These are phyloP conservation scores for Tetrapisispora taiwanensis DNA, from an alignment of 805 yeast species.

Conservation along the genomic window DNA sequence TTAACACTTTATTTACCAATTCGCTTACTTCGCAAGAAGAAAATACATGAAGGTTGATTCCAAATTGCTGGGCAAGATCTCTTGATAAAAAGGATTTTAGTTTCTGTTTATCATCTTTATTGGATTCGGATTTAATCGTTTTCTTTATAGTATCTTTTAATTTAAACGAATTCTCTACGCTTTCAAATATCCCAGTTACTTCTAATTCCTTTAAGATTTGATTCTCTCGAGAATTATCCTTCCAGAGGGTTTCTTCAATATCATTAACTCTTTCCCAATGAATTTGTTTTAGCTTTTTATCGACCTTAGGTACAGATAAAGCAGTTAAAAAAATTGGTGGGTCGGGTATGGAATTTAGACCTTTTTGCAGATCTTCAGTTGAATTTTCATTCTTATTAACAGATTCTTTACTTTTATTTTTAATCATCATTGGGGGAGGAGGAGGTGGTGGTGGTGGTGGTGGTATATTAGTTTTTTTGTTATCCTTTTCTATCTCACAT, in stretches of 20 bases:
- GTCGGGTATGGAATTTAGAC: constrained; percentile 20
- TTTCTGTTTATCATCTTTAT: constrained; percentile 29
- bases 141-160: constrained; percentile 34
- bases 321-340: constrained; percentile 26
- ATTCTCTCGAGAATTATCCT: constrained; percentile 28
- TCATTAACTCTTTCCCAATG: constrained; percentile 73
- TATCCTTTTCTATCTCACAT: too few species aligned
- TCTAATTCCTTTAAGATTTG: constrained; percentile 41
- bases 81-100: constrained; percentile 51
- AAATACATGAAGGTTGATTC: constrained; percentile 63
- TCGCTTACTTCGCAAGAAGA: constrained; percentile 43
- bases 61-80: constrained; percentile 70
- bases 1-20: constrained; percentile 43
- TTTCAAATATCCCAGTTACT: constrained; percentile 53
- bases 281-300: constrained; percentile 58
- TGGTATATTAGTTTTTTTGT: constrained; percentile 16
- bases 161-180: constrained; percentile 48
- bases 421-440: constrained; percentile 25
- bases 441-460: background rate
- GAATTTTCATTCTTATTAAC: background rate
- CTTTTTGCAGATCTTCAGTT: background rate
- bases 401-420: background rate
- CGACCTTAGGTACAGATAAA: constrained; percentile 24
- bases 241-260: constrained; percentile 57
- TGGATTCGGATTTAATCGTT: constrained; percentile 26